Evolutionary conservation across 2,329 filamentous ascomycete species (phyloP).

Genomic region (Penicillium sp.): DNA sequence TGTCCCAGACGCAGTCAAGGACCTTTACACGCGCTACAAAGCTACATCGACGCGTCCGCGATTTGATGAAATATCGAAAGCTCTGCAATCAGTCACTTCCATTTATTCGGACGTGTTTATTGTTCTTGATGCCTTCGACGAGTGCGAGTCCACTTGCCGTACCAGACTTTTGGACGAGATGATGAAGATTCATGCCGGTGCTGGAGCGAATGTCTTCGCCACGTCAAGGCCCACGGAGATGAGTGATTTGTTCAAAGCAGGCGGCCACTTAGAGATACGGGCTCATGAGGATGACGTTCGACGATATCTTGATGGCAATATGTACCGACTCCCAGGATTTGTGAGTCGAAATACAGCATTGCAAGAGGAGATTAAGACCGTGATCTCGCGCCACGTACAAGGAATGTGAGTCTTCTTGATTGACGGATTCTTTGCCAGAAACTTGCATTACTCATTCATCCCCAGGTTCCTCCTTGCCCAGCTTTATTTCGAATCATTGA

Average conservation of each 20-base stretch:
- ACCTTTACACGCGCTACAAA: slow-evolving; percentile 21
- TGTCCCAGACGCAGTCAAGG: slow-evolving; percentile 23
- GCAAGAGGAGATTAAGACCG: slow-evolving; percentile 16
- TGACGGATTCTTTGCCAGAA: too few relatives aligned
- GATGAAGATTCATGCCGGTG: slow-evolving; percentile 14
- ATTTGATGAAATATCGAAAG: slow-evolving; percentile 15
- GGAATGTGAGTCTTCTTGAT: slow-evolving; percentile 28
- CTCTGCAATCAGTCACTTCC: slow-evolving; percentile 12
- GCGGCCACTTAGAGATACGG: slow-evolving; percentile 24
- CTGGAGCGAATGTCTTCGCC: slow-evolving; percentile 22
- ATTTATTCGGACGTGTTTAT: slow-evolving; percentile 19
- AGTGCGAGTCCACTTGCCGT: slow-evolving; percentile 13
- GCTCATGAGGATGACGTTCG: slow-evolving; percentile 28
- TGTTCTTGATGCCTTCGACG: slow-evolving; percentile 30
- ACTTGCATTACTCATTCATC: background rate
- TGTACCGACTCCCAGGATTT: slow-evolving; percentile 15
- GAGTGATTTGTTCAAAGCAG: slow-evolving; percentile 13
- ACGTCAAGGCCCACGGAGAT: slow-evolving; percentile 29
- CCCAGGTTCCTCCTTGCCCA: slow-evolving; percentile 24
- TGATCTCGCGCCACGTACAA: slow-evolving; percentile 20
- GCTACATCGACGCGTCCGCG: slow-evolving; percentile 18
- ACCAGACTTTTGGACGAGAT: slow-evolving; percentile 13
- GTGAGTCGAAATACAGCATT: slow-evolving; percentile 12
- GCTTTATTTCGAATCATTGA: slow-evolving; percentile 19
- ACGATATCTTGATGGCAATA: slow-evolving; percentile 23